A percentile compares a stretch with the other conserved stretches of the same genome.
Evolutionary conservation across 345 rosid species (phyloP).

Genomic region (Citropsis articulata): DNA sequence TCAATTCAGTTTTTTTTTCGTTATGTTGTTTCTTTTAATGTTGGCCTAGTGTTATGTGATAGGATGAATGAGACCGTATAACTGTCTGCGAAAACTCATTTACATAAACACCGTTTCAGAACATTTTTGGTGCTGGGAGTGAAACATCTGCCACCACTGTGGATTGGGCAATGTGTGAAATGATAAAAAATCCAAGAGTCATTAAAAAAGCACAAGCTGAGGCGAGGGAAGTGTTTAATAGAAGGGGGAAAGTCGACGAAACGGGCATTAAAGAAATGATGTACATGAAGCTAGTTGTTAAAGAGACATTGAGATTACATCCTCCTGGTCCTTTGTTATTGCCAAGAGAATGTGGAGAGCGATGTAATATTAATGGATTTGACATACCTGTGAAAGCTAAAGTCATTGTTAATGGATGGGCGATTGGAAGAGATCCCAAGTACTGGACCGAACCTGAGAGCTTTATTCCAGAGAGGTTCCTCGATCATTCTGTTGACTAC

Average conservation of each 20-base stretch:
- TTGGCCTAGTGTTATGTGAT: too few species aligned
- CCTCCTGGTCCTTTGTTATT: conserved; percentile 18
- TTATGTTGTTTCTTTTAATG: too few species aligned
- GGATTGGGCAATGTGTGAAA: conserved; percentile 33
- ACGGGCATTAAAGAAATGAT: conserved; percentile 12
- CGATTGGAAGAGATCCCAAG: conserved; percentile 30
- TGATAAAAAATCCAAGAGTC: conserved; percentile 21
- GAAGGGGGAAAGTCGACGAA: conserved; percentile 22
- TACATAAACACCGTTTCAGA: background rate
- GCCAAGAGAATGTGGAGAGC: conserved; percentile 20
- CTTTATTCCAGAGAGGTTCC: conserved; percentile 31
- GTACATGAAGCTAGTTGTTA: conserved; percentile 19
- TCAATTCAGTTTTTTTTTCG: too few species aligned
- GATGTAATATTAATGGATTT: conserved; percentile 21
- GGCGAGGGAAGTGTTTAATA: conserved; percentile 17
- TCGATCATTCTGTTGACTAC: conserved; percentile 6
- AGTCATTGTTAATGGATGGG: conserved; percentile 36
- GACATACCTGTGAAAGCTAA: conserved; percentile 20
- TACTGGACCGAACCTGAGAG: conserved; percentile 33
- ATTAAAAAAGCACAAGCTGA: conserved; percentile 23
- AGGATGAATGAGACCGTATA: too few species aligned
- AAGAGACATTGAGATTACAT: conserved; percentile 29
- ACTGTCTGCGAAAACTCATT: too few species aligned
- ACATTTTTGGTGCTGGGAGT: conserved; percentile 23
- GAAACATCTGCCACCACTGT: conserved; percentile 26